Evolutionary conservation across 148 eudicot species (phyloP), one percentile per base, ranked within the genome.

Genomic region (Vaccinium vitisidaea): DNA sequence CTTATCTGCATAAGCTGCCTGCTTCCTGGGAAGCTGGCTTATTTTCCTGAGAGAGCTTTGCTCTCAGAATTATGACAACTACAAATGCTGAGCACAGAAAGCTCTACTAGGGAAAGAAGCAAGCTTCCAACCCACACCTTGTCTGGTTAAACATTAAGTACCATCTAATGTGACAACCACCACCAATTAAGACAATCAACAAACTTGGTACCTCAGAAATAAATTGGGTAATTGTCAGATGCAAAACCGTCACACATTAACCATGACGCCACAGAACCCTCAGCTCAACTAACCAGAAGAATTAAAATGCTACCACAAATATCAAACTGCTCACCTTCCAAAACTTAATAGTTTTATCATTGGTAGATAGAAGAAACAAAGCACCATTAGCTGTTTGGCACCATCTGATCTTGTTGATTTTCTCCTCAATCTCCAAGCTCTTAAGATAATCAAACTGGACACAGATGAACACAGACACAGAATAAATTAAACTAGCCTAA

Each of bases 391-490:
- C 96, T 86, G 94, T 88, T 88, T 97, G 98, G 87, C 98, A 97
- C 99, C 99, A 97, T 87, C 95, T 88, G 83, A 97, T 97, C 92
- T 97, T 95, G 91, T 97, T 97, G 91, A 97, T 97, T 86, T 97
- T 97, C 95, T 97, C 99, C 89, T 97, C 99, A 84, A 97, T 97
- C 87, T 97, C 99, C 95, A 97, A 94, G 88, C 99, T 97, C 92
- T 97, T 97, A 86, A 97, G 94, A 86, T 97, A 97, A 89, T 97
- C 99, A 88, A 97, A 97, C 99, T 97, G 94, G 85, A 84, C 16
- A 84, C 81, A 87, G 80, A 90, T 52, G 79, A 67, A 80, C 69
- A 8, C 43, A 79, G 4, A 50, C 23, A 54, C 77, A 80, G 19
- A 79, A 86, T 78, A 50, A 86, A 80, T 80, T 49, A 76, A 71